Conservation (phyloP, 1,284 basidiomycete genomes). For the Malassezia sympodialis region DNA sequence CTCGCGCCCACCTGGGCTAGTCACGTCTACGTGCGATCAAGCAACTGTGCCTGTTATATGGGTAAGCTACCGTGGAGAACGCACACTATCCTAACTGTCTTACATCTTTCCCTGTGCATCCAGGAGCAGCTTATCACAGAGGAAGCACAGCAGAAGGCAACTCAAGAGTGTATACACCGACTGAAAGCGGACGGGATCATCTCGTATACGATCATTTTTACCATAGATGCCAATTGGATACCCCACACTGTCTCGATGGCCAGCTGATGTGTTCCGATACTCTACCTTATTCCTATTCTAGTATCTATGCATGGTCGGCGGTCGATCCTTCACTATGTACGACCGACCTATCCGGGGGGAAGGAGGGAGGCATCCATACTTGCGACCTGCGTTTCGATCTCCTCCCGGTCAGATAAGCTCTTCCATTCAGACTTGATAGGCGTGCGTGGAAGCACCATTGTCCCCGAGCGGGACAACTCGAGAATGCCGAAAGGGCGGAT, state of each 20-base stretch:
- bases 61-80: neutral
- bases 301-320: neutral
- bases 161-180: no score
- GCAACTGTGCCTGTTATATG: neutral
- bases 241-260: no score
- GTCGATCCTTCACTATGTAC: neutral
- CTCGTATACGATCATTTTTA: no score
- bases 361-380: slow-evolving; percentile 40
- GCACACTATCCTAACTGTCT: slow-evolving; percentile 1
- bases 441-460: slow-evolving; percentile 45
- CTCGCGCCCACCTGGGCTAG: neutral
- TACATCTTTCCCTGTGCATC: neutral
- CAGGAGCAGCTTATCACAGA: no score
- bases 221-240: no score
- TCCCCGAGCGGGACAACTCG: slow-evolving; percentile 78
- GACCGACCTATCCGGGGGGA: slow-evolving; percentile 36
- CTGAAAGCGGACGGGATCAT: no score
- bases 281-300: no score
- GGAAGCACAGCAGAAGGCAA: no score
- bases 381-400: slow-evolving; percentile 25
- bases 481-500: slow-evolving; percentile 90
- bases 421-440: slow-evolving; percentile 40
- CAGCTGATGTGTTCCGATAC: no score
- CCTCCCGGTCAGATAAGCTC: slow-evolving; percentile 28
- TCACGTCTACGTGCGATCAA: neutral